Base-by-base conservation (phyloP, 352 stramenopile genomes). In the Phytophthora sojae region DNA sequence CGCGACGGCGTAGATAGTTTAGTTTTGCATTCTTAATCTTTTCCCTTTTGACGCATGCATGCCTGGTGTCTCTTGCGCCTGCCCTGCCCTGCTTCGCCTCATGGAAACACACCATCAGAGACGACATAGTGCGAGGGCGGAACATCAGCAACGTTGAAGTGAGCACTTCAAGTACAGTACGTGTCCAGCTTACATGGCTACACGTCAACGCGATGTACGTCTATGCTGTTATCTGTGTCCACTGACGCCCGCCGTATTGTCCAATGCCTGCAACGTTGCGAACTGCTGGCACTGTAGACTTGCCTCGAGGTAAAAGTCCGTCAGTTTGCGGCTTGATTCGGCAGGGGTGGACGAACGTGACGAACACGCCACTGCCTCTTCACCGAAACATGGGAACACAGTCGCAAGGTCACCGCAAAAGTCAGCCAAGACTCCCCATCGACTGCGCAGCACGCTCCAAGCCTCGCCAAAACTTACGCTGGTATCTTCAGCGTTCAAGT, bases 1-100 rank as follows among this genome's bases (percentile, higher is more conserved):
- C 54, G 64, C 57, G 15, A 69, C 49, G 32, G 61, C 58, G 39
- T 77, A 79, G 72, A 79, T 76, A 79, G 72, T 70, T 73, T 76
- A 76, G 69, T 67, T 67, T 70, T 74, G 29, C 59, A 73, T 77
- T 59, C 26, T 63, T 62, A 69, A 64, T 53, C 26, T 59, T 59
- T 69, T 61, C 57, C 19, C 21, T 58, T 77, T 64, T 59, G 55
- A 66, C 42, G 58, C 69, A 51, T 62, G 32, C 52, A 47, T 47
- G 39, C 29, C 50, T 60, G 15, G 17, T 70, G 63, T 70, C 64
- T 64, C 44, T 44, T 67, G 61, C 61, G 25, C 51, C 57, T 14
- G 25, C 19, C 42, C 37, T 66, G 21, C 21, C 21, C 21, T 21
- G 21, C 21, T 1, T 21, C 21, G 49, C 49, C 12, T 21, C 39